phyloP scores from a whole-genome alignment of 2,329 filamentous ascomycete species.

The Alternaria gansuensis region DNA sequence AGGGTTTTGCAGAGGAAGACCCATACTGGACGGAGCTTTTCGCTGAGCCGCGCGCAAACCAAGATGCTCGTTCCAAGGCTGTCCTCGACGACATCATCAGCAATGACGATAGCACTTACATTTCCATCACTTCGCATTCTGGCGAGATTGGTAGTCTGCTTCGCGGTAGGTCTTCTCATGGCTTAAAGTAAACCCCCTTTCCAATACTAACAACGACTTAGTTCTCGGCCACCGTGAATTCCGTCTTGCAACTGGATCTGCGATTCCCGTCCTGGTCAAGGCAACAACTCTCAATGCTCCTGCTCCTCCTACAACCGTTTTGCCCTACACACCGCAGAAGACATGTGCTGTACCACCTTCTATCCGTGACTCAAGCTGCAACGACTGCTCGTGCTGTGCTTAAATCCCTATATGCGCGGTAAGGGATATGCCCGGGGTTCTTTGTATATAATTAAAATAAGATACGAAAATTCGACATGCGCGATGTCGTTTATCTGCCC shows the following conservation, averaged over 20 bases:
- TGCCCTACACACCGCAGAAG: conserved; percentile 35
- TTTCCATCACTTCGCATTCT: conserved; percentile 67
- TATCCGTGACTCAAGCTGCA: conserved; percentile 44
- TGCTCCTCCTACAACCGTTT: conserved; percentile 43
- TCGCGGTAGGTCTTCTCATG: conserved; percentile 34
- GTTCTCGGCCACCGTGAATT: conserved; percentile 71
- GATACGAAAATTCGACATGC: rapidly evolving
- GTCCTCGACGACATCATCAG: conserved; percentile 65
- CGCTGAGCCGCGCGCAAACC: conserved; percentile 61
- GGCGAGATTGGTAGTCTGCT: conserved; percentile 66
- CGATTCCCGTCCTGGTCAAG: conserved; percentile 73
- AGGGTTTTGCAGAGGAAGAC: conserved; percentile 68
- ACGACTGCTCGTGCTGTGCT: conserved; percentile 50
- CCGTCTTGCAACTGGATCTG: conserved; percentile 69
- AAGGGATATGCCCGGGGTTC: no score
- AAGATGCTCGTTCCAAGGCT: conserved; percentile 57
- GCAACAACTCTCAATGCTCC: conserved; percentile 58
- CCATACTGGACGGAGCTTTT: conserved; percentile 60
- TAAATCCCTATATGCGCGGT: neutral
- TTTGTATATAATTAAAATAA: neutral
- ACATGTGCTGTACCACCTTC: conserved; percentile 45
- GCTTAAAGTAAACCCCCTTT: neutral
- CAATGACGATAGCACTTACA: conserved; percentile 57
- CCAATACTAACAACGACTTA: conserved; percentile 10
- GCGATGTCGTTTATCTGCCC: neutral